Evolutionary conservation across 768 basidiomycete species (phyloP).

Genomic region (Holtermanniella nyarrowii): DNA sequence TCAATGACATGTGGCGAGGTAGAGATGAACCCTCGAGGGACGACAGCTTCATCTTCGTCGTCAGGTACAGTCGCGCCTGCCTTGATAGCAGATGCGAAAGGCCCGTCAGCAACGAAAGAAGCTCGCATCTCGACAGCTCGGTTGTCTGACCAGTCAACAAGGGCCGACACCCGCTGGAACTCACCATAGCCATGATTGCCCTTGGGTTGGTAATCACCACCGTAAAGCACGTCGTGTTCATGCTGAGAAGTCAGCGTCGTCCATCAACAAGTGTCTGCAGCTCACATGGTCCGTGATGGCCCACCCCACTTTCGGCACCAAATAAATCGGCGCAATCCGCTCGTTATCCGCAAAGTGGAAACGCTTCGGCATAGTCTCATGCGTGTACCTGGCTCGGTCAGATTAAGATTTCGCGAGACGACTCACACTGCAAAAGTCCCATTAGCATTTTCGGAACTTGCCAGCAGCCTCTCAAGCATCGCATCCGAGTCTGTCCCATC

Average conservation of each 20-base stretch:
- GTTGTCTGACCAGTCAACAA: slow-evolving; percentile 50
- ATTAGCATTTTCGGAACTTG: slow-evolving; percentile 47
- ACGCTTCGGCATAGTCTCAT: slow-evolving; percentile 66
- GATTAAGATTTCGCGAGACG: not conserved
- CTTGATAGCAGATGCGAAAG: slow-evolving; percentile 65
- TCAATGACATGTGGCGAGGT: slow-evolving; percentile 43
- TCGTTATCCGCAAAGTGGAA: slow-evolving; percentile 59
- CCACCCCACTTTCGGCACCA: slow-evolving; percentile 72
- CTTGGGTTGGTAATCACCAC: slow-evolving; percentile 49
- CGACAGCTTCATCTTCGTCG: slow-evolving; percentile 23
- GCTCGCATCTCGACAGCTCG: slow-evolving; percentile 66
- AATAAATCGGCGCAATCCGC: slow-evolving; percentile 79
- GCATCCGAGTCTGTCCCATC: slow-evolving; percentile 50
- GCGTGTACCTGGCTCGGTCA: slow-evolving; percentile 46
- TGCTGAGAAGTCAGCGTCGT: slow-evolving; percentile 20
- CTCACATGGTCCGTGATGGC: slow-evolving; percentile 54
- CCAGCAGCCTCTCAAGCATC: slow-evolving; percentile 50
- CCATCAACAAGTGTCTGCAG: not conserved
- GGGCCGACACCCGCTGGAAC: not conserved
- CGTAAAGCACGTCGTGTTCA: slow-evolving; percentile 47
- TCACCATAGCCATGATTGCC: slow-evolving; percentile 72
- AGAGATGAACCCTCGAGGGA: slow-evolving; percentile 55
- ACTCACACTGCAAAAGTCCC: slow-evolving; percentile 59
- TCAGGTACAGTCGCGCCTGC: slow-evolving; percentile 29
- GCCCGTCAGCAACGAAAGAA: slow-evolving; percentile 84